Conservation (phyloP, 2,329 filamentous ascomycete genomes). For the Hymenoscyphus scutula region DNA sequence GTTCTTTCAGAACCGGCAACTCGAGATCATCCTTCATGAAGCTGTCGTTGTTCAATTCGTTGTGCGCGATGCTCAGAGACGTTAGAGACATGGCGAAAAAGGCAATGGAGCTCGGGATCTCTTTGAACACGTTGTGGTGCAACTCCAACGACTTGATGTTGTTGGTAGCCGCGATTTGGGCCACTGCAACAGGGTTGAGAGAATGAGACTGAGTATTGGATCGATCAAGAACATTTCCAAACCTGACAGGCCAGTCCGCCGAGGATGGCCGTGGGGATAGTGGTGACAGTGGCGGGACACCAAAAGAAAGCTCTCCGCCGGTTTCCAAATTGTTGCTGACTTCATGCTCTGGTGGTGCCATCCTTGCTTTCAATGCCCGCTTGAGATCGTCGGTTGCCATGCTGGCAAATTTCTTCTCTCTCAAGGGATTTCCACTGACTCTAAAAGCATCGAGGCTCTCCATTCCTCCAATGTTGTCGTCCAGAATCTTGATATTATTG, state of each 20-base stretch:
- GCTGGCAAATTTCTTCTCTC: slow-evolving; percentile 80
- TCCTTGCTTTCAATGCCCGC: slow-evolving; percentile 62
- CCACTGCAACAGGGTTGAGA: slow-evolving; percentile 56
- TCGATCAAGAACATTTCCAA: slow-evolving; percentile 61
- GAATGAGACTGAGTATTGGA: slow-evolving; percentile 64
- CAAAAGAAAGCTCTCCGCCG: slow-evolving; percentile 34
- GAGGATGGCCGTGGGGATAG: slow-evolving; percentile 27
- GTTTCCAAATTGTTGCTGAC: slow-evolving; percentile 33
- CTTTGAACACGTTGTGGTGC: slow-evolving; percentile 72
- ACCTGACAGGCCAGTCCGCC: slow-evolving; percentile 33
- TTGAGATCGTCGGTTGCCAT: slow-evolving; percentile 82
- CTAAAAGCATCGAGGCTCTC: slow-evolving; percentile 70
- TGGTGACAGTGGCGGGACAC: slow-evolving; percentile 26
- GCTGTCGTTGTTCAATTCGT: slow-evolving; percentile 62
- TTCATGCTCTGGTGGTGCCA: slow-evolving; percentile 51
- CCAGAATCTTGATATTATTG: slow-evolving; percentile 76
- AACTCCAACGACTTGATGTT: slow-evolving; percentile 61
- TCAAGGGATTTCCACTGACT: slow-evolving; percentile 83
- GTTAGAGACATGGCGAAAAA: slow-evolving; percentile 70
- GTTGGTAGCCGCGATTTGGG: slow-evolving; percentile 52
- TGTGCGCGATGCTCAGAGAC: slow-evolving; percentile 71
- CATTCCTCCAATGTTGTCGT: slow-evolving; percentile 78
- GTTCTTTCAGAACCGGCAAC: slow-evolving; percentile 71
- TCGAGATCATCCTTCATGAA: slow-evolving; percentile 67
- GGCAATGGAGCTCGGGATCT: slow-evolving; percentile 66